These are phyloP conservation scores for Boletus subcaerulescens DNA, from an alignment of 768 basidiomycete genomes.

Conservation along the genomic window DNA sequence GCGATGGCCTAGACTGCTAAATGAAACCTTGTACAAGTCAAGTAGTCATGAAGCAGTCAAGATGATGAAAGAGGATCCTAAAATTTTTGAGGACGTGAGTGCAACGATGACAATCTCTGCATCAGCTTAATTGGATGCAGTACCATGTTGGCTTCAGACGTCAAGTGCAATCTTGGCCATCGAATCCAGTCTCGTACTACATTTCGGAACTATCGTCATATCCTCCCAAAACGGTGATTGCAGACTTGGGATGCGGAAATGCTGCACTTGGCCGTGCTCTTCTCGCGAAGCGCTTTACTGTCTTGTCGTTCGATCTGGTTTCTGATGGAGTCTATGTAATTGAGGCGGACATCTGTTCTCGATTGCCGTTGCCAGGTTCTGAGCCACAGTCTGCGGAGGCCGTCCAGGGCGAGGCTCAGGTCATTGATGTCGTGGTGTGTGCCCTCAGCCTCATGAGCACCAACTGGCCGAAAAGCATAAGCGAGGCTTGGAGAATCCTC, in stretches of 20 bases:
- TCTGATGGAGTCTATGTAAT: slow-evolving; percentile 73
- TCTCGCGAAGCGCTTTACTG: slow-evolving; percentile 61
- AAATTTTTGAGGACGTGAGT: slow-evolving; percentile 77
- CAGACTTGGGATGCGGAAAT: slow-evolving; percentile 94
- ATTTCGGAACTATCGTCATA: slow-evolving; percentile 61
- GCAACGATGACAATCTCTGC: slow-evolving; percentile 5
- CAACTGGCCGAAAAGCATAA: slow-evolving; percentile 90
- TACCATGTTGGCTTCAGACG: slow-evolving; percentile 91
- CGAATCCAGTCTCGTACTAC: slow-evolving; percentile 88
- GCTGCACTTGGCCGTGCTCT: slow-evolving; percentile 80
- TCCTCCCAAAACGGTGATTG: slow-evolving; percentile 69
- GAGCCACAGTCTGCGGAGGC: slow-evolving; percentile 42
- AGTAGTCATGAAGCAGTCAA: slow-evolving; percentile 68
- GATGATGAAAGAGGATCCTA: slow-evolving; percentile 83
- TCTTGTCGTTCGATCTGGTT: slow-evolving; percentile 79
- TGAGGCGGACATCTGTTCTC: slow-evolving; percentile 84
- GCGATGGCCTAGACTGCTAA: slow-evolving; percentile 63
- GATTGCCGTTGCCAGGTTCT: slow-evolving; percentile 83
- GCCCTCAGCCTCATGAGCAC: slow-evolving; percentile 95
- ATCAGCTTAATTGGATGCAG: slow-evolving; percentile 41
- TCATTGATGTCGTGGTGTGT: slow-evolving; percentile 91
- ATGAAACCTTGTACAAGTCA: slow-evolving; percentile 90
- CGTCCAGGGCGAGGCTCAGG: slow-evolving; percentile 57
- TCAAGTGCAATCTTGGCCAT: slow-evolving; percentile 92
- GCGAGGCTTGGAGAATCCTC: slow-evolving; percentile 87